Conservation (phyloP, 2,329 filamentous ascomycete species). For the Fusarium vanettenii region DNA sequence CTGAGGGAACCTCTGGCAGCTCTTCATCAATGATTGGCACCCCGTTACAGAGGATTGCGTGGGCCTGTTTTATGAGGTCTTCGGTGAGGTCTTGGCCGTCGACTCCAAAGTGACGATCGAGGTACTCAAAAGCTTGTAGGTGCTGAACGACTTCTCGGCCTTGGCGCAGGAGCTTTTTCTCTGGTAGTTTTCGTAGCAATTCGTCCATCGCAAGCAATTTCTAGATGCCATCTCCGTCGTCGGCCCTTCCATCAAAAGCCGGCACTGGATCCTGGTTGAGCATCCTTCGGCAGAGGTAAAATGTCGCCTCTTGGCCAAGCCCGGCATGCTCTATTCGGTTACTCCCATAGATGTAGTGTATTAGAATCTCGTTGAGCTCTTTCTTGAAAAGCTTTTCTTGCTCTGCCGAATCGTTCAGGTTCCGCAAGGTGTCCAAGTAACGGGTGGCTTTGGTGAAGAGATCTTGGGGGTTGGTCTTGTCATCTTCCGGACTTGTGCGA, state of each 20-base stretch:
- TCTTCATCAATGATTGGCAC: conserved; percentile 11
- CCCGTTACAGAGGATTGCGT: conserved; percentile 26
- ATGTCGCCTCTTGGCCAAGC: conserved; percentile 23
- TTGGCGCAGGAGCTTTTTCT: conserved; percentile 16
- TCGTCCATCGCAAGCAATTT: conserved; percentile 7
- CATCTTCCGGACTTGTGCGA: not conserved
- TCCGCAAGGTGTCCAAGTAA: not conserved
- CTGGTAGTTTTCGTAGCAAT: not conserved
- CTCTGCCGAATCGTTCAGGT: not conserved
- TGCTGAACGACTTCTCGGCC: conserved; percentile 39
- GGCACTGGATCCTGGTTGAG: conserved; percentile 15
- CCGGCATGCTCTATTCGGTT: conserved; percentile 42
- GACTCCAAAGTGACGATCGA: conserved; percentile 21
- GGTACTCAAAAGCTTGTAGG: conserved; percentile 31
- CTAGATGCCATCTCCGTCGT: not conserved
- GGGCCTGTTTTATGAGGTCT: conserved; percentile 32
- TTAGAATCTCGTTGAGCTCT: not conserved
- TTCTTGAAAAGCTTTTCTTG: fast-evolving
- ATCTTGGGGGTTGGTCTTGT: not conserved
- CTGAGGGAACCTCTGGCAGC: not conserved
- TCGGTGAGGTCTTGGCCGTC: conserved; percentile 20
- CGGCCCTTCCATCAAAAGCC: not conserved
- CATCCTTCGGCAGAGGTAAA: conserved; percentile 27
- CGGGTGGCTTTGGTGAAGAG: not conserved
- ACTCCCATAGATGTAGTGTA: conserved; percentile 40